Evolutionary conservation across 2,329 filamentous ascomycete species (phyloP), one percentile per base, ranked within the genome.

Genomic region (Aspergillus awamori): DNA sequence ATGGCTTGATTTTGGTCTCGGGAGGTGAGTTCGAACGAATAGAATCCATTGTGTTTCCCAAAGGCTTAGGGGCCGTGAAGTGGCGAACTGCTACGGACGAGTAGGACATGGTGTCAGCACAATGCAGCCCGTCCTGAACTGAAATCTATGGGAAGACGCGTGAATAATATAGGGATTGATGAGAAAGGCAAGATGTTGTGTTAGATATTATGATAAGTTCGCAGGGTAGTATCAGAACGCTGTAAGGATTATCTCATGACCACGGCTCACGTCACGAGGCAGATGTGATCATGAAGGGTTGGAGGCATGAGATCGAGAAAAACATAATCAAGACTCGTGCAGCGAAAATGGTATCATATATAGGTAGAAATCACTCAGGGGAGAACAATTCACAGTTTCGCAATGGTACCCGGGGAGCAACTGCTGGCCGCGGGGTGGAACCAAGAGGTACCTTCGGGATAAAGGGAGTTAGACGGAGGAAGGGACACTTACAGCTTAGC

Each of bases 191-290:
- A 82, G 74, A 91, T 90, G 78, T 89, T 96, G 83, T 91, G 91
- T 82, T 91, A 95, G 81, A 96, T 96, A 81, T 96, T 96, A 77
- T 96, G 92, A 73, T 91, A 96, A 79, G 96, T 90, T 83, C 95
- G 89, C 60, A 36, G 91, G 82, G 78, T 83, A 96, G 78, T 92
- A 94, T 71, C 84, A 79, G 82, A 90, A 90, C 91, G 96, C 96
- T 68, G 74, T n/a, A 68, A 53, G 53, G 62, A 67, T 69, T 81
- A 84, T 82, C 84, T 79, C 80, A 70, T 67, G 64, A 65, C 62
- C 62, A 41, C 57, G 56, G 53, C 11, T 53, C 28, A 59, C 58
- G 39, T 60, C 58, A 61, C 63, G 54, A 38, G 64, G 56, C 55
- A 43, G 22, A 20, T 24, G 26, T 58, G 28, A 56, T 53, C 53